Conservation (phyloP, 352 stramenopile species). For the Phytophthora idaei region DNA sequence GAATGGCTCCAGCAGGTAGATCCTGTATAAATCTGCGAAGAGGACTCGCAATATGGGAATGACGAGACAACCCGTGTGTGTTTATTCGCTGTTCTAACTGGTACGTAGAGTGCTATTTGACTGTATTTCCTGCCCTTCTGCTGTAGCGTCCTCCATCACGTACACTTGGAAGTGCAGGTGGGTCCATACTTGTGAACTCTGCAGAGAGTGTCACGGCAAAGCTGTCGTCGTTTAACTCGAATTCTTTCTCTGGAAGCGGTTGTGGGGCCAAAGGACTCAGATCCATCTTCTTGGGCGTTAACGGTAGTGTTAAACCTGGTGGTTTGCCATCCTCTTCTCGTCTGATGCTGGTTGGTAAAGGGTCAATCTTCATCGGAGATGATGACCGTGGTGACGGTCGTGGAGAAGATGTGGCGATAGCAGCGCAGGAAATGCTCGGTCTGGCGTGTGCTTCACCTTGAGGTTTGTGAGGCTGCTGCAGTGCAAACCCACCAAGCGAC, state of each 20-base stretch:
- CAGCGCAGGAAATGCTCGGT: slow-evolving; percentile 10
- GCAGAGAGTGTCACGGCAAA: slow-evolving; percentile 13
- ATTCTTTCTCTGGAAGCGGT: slow-evolving; percentile 24
- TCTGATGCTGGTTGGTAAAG: slow-evolving; percentile 22
- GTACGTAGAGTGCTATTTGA: slow-evolving; percentile 16
- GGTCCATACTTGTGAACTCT: slow-evolving; percentile 13
- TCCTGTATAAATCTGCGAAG: background rate
- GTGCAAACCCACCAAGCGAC: background rate
- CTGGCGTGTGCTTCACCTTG: slow-evolving; percentile 17
- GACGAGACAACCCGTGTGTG: background rate
- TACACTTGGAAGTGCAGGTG: slow-evolving; percentile 51
- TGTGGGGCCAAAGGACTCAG: slow-evolving; percentile 24
- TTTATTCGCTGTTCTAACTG: background rate
- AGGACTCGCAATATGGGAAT: background rate
- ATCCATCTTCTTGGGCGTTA: slow-evolving; percentile 31
- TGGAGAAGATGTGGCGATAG: slow-evolving; percentile 18
- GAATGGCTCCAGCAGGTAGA: slow-evolving; percentile 12
- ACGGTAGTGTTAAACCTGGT: slow-evolving; percentile 1
- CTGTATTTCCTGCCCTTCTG: slow-evolving; percentile 32
- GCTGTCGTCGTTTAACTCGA: slow-evolving; percentile 24
- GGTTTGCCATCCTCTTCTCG: slow-evolving; percentile 31
- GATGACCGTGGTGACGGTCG: slow-evolving; percentile 20
- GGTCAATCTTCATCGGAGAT: slow-evolving; percentile 48
- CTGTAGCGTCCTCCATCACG: slow-evolving; percentile 61
- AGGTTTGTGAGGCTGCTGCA: slow-evolving; percentile 31